Percentiles rank a stretch among this genome's conserved stretches.
phyloP scores from a whole-genome alignment of 2,329 filamentous ascomycete genomes.

The Pseudogymnoascus pannorum region DNA sequence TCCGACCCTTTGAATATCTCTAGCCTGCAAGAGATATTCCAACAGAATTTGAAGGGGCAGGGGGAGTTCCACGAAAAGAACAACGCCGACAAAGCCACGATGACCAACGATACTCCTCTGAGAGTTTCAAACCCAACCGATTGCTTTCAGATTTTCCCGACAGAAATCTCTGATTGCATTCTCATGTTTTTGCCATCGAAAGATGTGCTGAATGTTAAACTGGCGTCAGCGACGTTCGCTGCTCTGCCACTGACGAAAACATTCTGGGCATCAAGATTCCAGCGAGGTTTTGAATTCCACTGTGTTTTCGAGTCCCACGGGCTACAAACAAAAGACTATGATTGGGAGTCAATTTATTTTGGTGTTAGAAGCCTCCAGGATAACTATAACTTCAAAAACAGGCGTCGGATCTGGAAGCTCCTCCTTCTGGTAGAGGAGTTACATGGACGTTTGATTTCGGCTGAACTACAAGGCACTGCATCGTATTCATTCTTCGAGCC shows the following conservation, averaged over 20 bases:
- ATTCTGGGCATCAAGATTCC: background rate
- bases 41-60: background rate
- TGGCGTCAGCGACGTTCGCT: background rate
- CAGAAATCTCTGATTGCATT: background rate
- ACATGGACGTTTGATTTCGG: background rate
- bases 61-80: background rate
- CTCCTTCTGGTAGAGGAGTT: background rate
- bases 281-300: background rate
- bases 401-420: background rate
- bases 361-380: background rate
- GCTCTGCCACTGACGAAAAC: background rate
- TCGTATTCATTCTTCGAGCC: background rate
- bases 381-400: background rate
- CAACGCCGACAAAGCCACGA: background rate
- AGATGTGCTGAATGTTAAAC: constrained; percentile 2
- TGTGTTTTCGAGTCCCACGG: background rate
- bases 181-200: background rate
- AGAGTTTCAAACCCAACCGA: background rate
- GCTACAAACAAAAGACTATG: background rate
- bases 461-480: background rate
- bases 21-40: background rate
- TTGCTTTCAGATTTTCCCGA: background rate
- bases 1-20: background rate
- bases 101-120: background rate
- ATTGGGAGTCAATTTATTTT: background rate